phyloP scores from a whole-genome alignment of 768 basidiomycete species.

The Trametes cinnabarina region DNA sequence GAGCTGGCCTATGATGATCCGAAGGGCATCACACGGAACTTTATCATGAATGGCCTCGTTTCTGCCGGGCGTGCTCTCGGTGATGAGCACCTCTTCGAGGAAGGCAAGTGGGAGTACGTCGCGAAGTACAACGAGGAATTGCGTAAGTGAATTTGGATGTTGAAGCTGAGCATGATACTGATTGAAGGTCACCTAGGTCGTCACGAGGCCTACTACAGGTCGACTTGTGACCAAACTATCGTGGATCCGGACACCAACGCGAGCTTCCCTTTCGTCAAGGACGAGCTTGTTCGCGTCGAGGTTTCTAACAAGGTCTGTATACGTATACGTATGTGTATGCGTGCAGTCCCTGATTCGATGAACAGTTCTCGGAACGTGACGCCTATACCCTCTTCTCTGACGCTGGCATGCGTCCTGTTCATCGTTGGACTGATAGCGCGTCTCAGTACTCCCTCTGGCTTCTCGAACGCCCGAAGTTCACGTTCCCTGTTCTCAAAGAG shows the following conservation, averaged over 20 bases:
- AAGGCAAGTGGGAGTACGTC: slow-evolving; percentile 74
- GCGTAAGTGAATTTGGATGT: slow-evolving; percentile 34
- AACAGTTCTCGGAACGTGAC: slow-evolving; percentile 77
- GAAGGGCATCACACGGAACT: slow-evolving; percentile 65
- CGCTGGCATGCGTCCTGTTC: slow-evolving; percentile 77
- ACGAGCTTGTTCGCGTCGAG: slow-evolving; percentile 84
- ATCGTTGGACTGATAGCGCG: slow-evolving; percentile 78
- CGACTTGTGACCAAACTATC: slow-evolving; percentile 58
- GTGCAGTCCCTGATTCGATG: background rate
- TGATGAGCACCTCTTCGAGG: slow-evolving; percentile 59
- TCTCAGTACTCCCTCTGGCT: slow-evolving; percentile 85
- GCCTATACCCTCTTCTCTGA: slow-evolving; percentile 66
- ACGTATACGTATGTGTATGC: background rate
- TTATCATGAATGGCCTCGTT: slow-evolving; percentile 85
- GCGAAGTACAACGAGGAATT: slow-evolving; percentile 53
- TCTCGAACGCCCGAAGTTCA: slow-evolving; percentile 81
- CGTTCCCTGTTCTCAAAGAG: slow-evolving; percentile 61
- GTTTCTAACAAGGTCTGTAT: slow-evolving; percentile 74
- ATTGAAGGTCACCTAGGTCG: slow-evolving; percentile 46
- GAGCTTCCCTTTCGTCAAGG: slow-evolving; percentile 54
- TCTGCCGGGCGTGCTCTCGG: slow-evolving; percentile 69
- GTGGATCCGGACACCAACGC: slow-evolving; percentile 45
- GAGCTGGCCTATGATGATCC: slow-evolving; percentile 86
- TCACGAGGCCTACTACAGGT: slow-evolving; percentile 84
- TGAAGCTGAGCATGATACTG: background rate